These are phyloP conservation scores for Castanea mollissima DNA, from an alignment of 306 rosid species.

Conservation along the genomic window DNA sequence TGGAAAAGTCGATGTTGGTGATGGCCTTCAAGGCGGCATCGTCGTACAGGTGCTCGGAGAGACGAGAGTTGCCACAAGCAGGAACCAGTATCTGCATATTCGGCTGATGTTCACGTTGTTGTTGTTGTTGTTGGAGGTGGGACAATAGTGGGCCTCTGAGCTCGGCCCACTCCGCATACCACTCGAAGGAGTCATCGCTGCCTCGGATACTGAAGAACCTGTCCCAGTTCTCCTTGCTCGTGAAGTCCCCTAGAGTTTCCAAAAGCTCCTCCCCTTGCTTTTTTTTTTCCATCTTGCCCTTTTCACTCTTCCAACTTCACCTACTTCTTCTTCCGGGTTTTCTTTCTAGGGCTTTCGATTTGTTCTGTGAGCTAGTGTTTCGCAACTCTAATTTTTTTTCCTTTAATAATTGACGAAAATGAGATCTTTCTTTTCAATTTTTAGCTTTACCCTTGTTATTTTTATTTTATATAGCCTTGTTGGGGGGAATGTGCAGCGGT, in stretches of 20 bases:
- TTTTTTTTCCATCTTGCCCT: conserved; percentile 37
- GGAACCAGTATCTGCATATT: conserved; percentile 58
- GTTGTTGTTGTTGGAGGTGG: conserved; percentile 26
- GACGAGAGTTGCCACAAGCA: conserved; percentile 88
- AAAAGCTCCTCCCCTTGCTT: conserved; percentile 43
- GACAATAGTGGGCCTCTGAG: conserved; percentile 59
- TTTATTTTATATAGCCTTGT: too few relatives aligned
- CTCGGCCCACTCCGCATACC: conserved; percentile 88
- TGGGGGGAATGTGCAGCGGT: too few relatives aligned
- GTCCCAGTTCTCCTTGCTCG: conserved; percentile 95
- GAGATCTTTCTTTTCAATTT: too few relatives aligned
- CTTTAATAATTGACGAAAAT: too few relatives aligned
- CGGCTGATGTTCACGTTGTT: too few relatives aligned
- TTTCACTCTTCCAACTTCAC: background rate
- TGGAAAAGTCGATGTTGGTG: conserved; percentile 86
- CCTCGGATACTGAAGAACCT: conserved; percentile 82
- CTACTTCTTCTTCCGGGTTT: background rate
- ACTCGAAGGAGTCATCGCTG: conserved; percentile 67
- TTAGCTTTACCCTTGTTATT: too few relatives aligned
- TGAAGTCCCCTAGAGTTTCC: conserved; percentile 80
- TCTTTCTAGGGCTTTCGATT: too few relatives aligned
- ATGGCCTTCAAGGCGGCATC: conserved; percentile 62
- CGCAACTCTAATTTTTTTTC: too few relatives aligned
- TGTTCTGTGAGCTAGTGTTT: too few relatives aligned
- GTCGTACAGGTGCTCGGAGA: conserved; percentile 74